Percentiles rank a stretch among this genome's conserved stretches.
phyloP scores from a whole-genome alignment of 768 basidiomycete genomes.

The Phallus indusiatus region DNA sequence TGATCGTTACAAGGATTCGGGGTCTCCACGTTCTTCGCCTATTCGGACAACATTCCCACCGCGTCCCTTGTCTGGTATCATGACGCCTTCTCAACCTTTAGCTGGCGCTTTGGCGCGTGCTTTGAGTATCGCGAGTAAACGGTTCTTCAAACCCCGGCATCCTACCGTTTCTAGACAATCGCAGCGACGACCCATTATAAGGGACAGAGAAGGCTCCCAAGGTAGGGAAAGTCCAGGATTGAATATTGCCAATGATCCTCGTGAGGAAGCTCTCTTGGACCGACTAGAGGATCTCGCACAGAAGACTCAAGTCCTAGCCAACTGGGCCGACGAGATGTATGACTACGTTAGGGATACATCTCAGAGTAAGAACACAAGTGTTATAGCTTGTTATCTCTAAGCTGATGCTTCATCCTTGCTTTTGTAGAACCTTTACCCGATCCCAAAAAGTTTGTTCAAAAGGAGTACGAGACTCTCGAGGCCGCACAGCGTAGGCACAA shows the following conservation, averaged over 20 bases:
- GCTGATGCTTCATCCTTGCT: conserved; percentile 10
- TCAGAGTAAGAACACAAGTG: conserved; percentile 51
- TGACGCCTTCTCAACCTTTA: conserved; percentile 47
- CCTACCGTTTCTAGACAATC: conserved; percentile 26
- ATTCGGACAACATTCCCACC: conserved; percentile 60
- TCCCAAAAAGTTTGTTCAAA: conserved; percentile 61
- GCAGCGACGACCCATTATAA: conserved; percentile 1
- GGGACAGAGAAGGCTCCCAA: conserved; percentile 31
- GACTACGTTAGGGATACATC: conserved; percentile 79
- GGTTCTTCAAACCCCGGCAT: conserved; percentile 56
- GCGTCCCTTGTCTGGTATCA: conserved; percentile 34
- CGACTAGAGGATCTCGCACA: conserved; percentile 84
- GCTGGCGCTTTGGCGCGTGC: conserved; percentile 73
- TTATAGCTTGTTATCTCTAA: conserved; percentile 5
- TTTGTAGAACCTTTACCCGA: conserved; percentile 67
- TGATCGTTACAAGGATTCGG: conserved; percentile 23
- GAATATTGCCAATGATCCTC: conserved; percentile 43
- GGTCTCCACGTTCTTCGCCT: conserved; percentile 16
- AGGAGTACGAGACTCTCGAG: conserved; percentile 64
- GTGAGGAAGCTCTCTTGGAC: conserved; percentile 78
- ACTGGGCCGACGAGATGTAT: conserved; percentile 93
- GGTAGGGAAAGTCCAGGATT: conserved; percentile 27
- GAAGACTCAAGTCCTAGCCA: conserved; percentile 89
- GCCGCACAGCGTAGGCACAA: conserved; percentile 60
- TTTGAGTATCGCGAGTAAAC: conserved; percentile 71